Percentiles rank a stretch among this genome's conserved stretches.
Evolutionary conservation across 2,329 filamentous ascomycete species (phyloP).

Genomic region (Botrytis fabae): DNA sequence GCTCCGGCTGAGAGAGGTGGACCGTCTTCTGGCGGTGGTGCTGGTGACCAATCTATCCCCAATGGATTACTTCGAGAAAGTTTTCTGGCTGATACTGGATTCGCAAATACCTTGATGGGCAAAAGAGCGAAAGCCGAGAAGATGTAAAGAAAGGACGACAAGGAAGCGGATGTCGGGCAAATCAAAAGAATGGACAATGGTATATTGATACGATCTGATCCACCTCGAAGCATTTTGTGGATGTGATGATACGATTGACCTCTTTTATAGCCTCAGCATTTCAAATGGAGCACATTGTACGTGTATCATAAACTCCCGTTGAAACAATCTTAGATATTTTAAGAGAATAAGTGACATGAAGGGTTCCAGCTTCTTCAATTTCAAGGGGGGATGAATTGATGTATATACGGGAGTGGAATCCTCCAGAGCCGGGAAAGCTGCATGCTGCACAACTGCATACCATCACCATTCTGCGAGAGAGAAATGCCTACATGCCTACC

Average conservation of each 20-base stretch:
- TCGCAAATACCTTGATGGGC: background rate
- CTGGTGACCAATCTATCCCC: constrained; percentile 54
- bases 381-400: constrained; percentile 14
- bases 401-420: constrained; percentile 20
- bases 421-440: background rate
- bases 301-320: background rate
- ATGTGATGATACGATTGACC: constrained; percentile 13
- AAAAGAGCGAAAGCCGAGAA: background rate
- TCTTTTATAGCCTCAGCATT: constrained; percentile 18
- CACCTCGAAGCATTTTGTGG: constrained; percentile 23
- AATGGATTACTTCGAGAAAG: constrained; percentile 16
- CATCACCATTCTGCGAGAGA: constrained; percentile 1
- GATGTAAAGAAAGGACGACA: background rate
- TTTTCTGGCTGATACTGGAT: background rate
- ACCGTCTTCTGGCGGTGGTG: constrained; percentile 60
- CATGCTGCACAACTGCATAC: constrained; percentile 2
- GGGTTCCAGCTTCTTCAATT: constrained; percentile 9
- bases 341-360: constrained; percentile 6
- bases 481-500: background rate
- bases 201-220: constrained; percentile 1
- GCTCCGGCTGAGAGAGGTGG: constrained; percentile 60
- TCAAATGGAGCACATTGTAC: background rate
- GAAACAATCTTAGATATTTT: constrained; percentile 12
- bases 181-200: constrained; percentile 5
- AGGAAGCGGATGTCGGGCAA: background rate